Percentiles rank a stretch among this genome's conserved stretches.
Evolutionary conservation across 768 basidiomycete genomes (phyloP).

Genomic region (Suillus americanus): DNA sequence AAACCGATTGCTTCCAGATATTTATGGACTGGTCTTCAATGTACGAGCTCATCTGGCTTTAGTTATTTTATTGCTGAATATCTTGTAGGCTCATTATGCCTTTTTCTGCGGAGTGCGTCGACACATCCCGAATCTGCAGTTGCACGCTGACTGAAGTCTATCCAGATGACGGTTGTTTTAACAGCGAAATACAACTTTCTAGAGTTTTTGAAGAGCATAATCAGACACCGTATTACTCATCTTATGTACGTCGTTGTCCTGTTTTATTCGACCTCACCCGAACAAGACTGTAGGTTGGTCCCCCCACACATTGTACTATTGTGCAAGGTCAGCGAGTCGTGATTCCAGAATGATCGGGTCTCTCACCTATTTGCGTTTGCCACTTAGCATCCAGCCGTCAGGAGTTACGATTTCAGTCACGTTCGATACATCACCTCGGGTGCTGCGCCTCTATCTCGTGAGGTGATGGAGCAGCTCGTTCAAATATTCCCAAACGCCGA

Average conservation of each 20-base stretch:
- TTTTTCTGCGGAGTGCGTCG: slow-evolving; percentile 55
- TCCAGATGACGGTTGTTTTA: slow-evolving; percentile 53
- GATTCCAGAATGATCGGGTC: neutral
- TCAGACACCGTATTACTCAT: slow-evolving; percentile 46
- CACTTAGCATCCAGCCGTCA: slow-evolving; percentile 38
- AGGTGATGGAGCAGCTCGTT: slow-evolving; percentile 46
- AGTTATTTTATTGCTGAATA: slow-evolving; percentile 15
- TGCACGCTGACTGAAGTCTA: slow-evolving; percentile 8
- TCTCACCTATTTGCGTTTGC: neutral
- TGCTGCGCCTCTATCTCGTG: slow-evolving; percentile 57
- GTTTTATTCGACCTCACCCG: neutral
- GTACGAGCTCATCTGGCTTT: slow-evolving; percentile 30
- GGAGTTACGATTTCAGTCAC: slow-evolving; percentile 41
- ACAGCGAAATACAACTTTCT: slow-evolving; percentile 44
- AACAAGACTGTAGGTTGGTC: slow-evolving; percentile 32
- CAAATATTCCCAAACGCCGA: slow-evolving; percentile 47
- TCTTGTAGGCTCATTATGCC: slow-evolving; percentile 53
- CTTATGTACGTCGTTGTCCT: slow-evolving; percentile 25
- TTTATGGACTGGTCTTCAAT: slow-evolving; percentile 65
- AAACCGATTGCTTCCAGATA: slow-evolving; percentile 40
- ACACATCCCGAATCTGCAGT: neutral
- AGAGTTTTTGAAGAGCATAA: slow-evolving; percentile 46
- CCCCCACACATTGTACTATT: slow-evolving; percentile 49
- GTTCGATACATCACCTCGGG: slow-evolving; percentile 40
- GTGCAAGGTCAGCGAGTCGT: slow-evolving; percentile 40